Evolutionary conservation across 179 eudicot species (phyloP).

Genomic region (Corrigiola litoralis): DNA sequence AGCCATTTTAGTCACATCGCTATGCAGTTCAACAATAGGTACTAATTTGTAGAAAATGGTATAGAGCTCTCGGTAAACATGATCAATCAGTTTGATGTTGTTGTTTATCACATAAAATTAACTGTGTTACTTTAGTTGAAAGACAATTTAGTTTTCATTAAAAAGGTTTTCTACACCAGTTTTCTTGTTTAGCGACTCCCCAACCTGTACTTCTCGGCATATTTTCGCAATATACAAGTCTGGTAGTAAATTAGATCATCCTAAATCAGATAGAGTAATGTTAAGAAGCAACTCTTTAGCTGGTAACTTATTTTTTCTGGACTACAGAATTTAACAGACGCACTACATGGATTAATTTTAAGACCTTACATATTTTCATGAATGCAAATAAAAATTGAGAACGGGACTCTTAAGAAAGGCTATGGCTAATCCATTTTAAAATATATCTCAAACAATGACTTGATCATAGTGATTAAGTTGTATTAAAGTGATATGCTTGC

Average conservation of each 20-base stretch:
- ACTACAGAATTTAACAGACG: no score
- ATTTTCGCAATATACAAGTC: no score
- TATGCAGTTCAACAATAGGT: not conserved
- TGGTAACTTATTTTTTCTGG: not conserved
- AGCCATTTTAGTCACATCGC: slow-evolving; percentile 1
- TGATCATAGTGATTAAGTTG: not conserved
- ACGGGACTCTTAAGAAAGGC: not conserved
- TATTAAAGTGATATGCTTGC: not conserved
- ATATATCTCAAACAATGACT: not conserved
- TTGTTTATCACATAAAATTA: not conserved
- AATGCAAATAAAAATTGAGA: not conserved
- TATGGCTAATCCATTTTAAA: not conserved
- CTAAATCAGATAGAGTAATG: no score
- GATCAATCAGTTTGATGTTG: not conserved
- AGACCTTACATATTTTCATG: not conserved
- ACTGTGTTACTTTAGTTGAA: not conserved
- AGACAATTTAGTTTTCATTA: not conserved
- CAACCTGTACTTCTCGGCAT: not conserved
- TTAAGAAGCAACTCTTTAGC: not conserved
- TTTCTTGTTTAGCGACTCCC: not conserved
- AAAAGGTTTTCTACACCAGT: not conserved
- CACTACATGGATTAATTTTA: not conserved
- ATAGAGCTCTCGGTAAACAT: not conserved
- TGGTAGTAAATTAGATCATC: no score
- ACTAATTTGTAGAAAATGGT: not conserved